Base-by-base conservation (phyloP, 306 rosid genomes). In the Quercus glauca region DNA sequence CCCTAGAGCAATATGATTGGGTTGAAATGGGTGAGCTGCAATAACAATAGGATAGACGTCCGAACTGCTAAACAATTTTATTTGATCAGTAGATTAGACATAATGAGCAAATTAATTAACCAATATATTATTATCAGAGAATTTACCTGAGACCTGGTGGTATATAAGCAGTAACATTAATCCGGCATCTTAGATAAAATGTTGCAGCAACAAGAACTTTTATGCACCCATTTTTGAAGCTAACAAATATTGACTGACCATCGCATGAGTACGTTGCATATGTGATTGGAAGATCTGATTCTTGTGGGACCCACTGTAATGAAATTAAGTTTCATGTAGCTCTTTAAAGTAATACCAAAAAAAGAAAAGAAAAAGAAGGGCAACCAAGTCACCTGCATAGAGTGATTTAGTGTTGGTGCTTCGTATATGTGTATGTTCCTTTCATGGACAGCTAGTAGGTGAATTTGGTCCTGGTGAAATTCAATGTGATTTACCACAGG, bases 1-100 rank as follows among this genome's bases (percentile, higher is more conserved):
- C 76, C 81, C 81, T 15, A 78, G 45, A 6, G 76, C 81, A 70
- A 78, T 21, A 69, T 78, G 53, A 70, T 70, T 69, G 29, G 71
- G 70, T 58, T 70, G 41, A 26, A 4, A 25, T 23, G 81, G 81
- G 70, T 57, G 51, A 55, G 69, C 76, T 13, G 73, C 80, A 25
- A 76, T 5, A 19, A 76, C 73, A 26, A 45, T 28, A 76, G 80
- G 80, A 65, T 76, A 76, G n/a, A 76, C 64, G 31, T 49, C 73
- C 75, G 69, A 69, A 53, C 69, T 69, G 69, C 43, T 10, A 49
- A 49, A 49, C 37, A 26, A 18, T 37, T 23, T 63, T 68, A 69
- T 69, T 69, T 2, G 5, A 78, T 68, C 75, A 20, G 55, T 68
- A 77, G 55, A 64, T 55, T 63, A 56, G 31, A 29, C 31, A 12